Conservation (phyloP, 1,284 basidiomycete species). For the Leccinum pachyderme region DNA sequence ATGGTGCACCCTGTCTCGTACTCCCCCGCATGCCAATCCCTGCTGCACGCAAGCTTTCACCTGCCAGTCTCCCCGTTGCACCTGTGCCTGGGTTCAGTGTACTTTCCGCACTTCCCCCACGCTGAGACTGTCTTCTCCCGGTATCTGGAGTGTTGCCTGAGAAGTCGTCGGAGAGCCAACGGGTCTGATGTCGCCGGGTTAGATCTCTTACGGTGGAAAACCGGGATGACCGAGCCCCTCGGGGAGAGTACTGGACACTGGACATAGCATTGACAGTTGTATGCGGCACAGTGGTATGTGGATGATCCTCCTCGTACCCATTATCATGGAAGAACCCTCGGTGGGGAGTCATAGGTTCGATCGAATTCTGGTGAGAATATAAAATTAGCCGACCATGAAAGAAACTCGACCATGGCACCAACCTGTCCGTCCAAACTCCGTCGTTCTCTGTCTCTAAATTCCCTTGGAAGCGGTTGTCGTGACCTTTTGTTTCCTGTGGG, state of each 20-base stretch:
- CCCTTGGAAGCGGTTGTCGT: conserved; percentile 58
- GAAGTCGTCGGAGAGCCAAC: conserved; percentile 49
- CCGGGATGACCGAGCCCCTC: conserved; percentile 34
- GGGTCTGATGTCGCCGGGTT: conserved; percentile 47
- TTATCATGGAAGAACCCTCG: conserved; percentile 19
- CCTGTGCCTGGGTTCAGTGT: conserved; percentile 39
- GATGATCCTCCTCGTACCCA: conserved; percentile 16
- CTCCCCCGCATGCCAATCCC: conserved; percentile 49
- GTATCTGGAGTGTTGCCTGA: conserved; percentile 21
- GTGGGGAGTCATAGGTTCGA: conserved; percentile 29
- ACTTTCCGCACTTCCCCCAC: conserved; percentile 67
- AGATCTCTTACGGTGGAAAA: conserved; percentile 47
- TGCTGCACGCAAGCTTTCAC: conserved; percentile 70
- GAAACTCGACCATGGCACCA: conserved; percentile 15
- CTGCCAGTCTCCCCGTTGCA: conserved; percentile 54
- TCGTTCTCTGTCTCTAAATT: conserved; percentile 49
- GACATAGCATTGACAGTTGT: conserved; percentile 19
- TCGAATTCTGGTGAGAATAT: conserved; percentile 16
- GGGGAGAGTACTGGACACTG: conserved; percentile 29
- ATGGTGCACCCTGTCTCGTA: conserved; percentile 15
- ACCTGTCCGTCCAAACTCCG: conserved; percentile 46
- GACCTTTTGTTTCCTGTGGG: conserved; percentile 44
- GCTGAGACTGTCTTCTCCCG: conserved; percentile 48
- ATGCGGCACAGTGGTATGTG: conserved; percentile 21
- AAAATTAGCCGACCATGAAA: conserved; percentile 7